phyloP scores from a whole-genome alignment of 768 basidiomycete genomes.

The Lyophyllum semitale region DNA sequence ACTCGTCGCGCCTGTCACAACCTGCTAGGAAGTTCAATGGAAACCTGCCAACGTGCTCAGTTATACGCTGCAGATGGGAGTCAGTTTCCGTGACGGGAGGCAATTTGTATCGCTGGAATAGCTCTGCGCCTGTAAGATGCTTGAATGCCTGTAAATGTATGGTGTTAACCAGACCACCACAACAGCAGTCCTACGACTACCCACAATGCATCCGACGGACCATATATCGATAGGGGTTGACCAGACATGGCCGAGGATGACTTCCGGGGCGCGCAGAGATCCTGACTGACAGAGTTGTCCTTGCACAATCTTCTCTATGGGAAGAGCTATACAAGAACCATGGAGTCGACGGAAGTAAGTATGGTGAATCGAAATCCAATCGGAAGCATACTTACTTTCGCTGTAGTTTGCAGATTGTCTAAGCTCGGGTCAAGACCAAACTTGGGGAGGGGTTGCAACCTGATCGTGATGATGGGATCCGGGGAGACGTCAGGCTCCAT shows the following conservation, averaged over 20 bases:
- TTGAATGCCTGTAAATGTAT: constrained; percentile 12
- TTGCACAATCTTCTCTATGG: background rate
- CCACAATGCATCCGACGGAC: constrained; percentile 27
- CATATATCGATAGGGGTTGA: constrained; percentile 25
- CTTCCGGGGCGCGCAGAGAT: constrained; percentile 24
- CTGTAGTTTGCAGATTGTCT: constrained; percentile 24
- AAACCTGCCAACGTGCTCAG: constrained; percentile 19
- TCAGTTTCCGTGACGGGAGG: background rate
- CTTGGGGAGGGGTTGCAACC: constrained; percentile 26
- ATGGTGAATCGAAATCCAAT: no score
- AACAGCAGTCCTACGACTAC: background rate
- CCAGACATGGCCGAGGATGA: constrained; percentile 23
- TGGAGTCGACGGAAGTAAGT: no score
- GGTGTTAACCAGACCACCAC: background rate
- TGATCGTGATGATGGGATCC: constrained; percentile 24
- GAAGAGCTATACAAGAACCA: background rate
- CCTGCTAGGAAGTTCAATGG: constrained; percentile 16
- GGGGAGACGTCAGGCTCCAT: constrained; percentile 16
- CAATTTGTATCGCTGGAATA: background rate
- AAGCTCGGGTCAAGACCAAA: constrained; percentile 11
- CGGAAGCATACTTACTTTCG: constrained; percentile 11
- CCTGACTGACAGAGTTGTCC: constrained; percentile 9
- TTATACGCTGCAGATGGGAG: constrained; percentile 18
- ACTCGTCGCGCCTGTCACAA: constrained; percentile 13
- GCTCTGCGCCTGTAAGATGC: background rate